Evolutionary conservation across 768 basidiomycete genomes (phyloP).

Genomic region (Suillus placidus): DNA sequence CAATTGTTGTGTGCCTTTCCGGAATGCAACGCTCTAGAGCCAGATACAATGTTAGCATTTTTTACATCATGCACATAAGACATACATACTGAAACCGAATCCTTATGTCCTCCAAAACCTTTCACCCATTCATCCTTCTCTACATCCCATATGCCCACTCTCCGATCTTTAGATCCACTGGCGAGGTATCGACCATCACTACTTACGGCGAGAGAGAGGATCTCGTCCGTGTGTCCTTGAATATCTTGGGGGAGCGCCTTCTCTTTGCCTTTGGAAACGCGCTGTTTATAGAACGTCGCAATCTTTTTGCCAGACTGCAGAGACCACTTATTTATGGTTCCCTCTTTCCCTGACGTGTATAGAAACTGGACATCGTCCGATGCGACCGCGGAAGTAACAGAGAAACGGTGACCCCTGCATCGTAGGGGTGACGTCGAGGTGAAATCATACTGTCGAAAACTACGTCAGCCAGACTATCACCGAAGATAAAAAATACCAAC

Average conservation of each 20-base stretch:
- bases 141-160: conserved; percentile 85
- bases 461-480: not conserved
- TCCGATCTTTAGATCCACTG: conserved; percentile 84
- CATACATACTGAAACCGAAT: conserved; percentile 63
- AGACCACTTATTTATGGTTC: conserved; percentile 86
- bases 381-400: conserved; percentile 80
- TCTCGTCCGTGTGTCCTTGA: conserved; percentile 85
- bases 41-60: conserved; percentile 31
- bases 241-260: conserved; percentile 50
- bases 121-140: conserved; percentile 77
- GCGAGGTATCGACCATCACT: conserved; percentile 84
- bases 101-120: conserved; percentile 78
- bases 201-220: conserved; percentile 82
- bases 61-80: conserved; percentile 33
- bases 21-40: conserved; percentile 66
- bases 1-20: conserved; percentile 69
- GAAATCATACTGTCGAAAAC: conserved; percentile 57
- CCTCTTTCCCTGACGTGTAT: conserved; percentile 93
- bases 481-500: conserved; percentile 42
- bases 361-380: conserved; percentile 73
- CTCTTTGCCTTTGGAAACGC: conserved; percentile 60
- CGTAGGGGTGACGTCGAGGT: conserved; percentile 46
- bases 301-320: conserved; percentile 63
- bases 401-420: conserved; percentile 73
- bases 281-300: conserved; percentile 61